Base-by-base conservation (phyloP, 1,284 basidiomycete species). In the Takashimella tepidaria region DNA sequence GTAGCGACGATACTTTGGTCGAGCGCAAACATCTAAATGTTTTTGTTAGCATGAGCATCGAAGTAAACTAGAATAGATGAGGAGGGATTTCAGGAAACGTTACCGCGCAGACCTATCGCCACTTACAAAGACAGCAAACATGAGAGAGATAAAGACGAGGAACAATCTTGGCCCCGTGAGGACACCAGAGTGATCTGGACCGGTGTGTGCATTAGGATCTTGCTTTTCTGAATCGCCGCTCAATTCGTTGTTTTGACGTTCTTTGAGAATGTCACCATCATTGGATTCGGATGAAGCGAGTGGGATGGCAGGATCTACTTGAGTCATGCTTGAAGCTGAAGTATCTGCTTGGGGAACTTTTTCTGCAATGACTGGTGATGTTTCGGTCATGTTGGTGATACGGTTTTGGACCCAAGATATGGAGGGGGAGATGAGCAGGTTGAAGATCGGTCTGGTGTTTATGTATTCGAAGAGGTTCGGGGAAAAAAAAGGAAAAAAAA, bases 1-100 rank as follows among this genome's bases (percentile, higher is more conserved):
- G 77, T 77, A 0, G 74, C 63, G 13, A 75, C 70, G 53, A 75
- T 72, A 4, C 67, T 71, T 53, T 72, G 70, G 58, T 73, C 70
- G 50, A 57, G 46, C 4, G 58, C 55, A 20, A 59, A 59, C 58
- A 59, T 59, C 56, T 46, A 55, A 52, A n/a, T 50, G 59, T 56
- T 49, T 53, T 59, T 43, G 48, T 43, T 4, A 37, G 27, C 19
- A 71, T 60, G 41, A 73, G 69, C 16, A 69, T 70, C 52, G 70
- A 62, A 45, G 67, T 67, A 42, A 70, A 58, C 1, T 64, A 63
- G 50, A 67, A 21, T n/a, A n/a, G n/a, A n/a, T n/a, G n/a, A n/a
- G n/a, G n/a, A n/a, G n/a, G n/a, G n/a, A n/a, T n/a, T n/a, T n/a
- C n/a, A n/a, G n/a, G n/a, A n/a, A n/a, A n/a, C n/a, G n/a, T n/a